Percentiles rank a stretch among this genome's conserved stretches.
These are phyloP conservation scores for Cydonia oblonga DNA, from an alignment of 331 rosid species.

Conservation along the genomic window DNA sequence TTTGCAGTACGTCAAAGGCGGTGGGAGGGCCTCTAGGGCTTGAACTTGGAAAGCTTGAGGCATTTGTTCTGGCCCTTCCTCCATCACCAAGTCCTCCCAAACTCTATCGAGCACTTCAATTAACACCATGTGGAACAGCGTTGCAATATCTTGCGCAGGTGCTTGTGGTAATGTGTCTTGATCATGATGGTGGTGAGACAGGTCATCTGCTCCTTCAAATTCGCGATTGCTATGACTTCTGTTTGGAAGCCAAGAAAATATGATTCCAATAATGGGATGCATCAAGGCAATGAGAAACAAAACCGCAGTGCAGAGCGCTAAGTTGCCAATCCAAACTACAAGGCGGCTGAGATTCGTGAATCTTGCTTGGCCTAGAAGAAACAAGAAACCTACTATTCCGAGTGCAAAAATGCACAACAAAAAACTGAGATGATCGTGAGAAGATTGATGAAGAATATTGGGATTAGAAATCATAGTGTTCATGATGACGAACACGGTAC, in stretches of 20 bases:
- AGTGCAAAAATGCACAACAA: not conserved
- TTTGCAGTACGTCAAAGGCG: not conserved
- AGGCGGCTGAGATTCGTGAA: not conserved
- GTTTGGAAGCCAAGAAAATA: constrained; percentile 5
- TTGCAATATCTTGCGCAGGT: not conserved
- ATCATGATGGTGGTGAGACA: not conserved
- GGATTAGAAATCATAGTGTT: not conserved
- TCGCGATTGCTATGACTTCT: not conserved
- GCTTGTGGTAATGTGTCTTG: not conserved
- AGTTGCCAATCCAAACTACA: not conserved
- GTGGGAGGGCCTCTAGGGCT: not conserved
- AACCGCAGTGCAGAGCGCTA: not conserved
- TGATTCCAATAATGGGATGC: not conserved
- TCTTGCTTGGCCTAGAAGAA: not conserved
- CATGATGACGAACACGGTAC: not conserved
- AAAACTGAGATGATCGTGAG: not conserved
- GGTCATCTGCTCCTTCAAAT: not conserved
- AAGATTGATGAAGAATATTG: not conserved
- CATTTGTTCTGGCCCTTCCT: constrained; percentile 1
- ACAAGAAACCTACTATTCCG: not conserved
- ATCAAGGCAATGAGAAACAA: constrained; percentile 1
- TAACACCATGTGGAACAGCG: not conserved
- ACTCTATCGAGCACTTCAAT: constrained; percentile 5
- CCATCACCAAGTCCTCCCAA: constrained; percentile 10
- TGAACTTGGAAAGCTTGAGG: not conserved